Evolutionary conservation across 352 stramenopile species (phyloP).

Genomic region (Globisporangium nagaii): DNA sequence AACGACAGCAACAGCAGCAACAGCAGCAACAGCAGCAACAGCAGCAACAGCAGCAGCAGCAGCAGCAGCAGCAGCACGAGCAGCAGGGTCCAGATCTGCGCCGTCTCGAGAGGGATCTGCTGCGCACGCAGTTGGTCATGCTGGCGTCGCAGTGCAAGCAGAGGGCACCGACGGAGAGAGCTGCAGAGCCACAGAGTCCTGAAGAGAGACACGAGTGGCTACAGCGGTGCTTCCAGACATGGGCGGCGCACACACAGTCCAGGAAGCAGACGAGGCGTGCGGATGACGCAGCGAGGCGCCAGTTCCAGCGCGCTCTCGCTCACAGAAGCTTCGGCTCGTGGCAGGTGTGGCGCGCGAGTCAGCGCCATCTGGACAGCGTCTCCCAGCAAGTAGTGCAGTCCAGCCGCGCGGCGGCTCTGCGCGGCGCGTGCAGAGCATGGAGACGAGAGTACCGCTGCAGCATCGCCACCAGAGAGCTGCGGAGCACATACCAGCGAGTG

Average conservation of each 20-base stretch:
- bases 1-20: not conserved
- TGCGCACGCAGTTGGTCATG: constrained; percentile 5
- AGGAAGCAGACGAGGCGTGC: not conserved
- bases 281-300: not conserved
- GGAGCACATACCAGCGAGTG: not conserved
- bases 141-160: not conserved
- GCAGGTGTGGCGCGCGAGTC: not conserved
- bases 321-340: not conserved
- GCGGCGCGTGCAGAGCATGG: not conserved
- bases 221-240: not conserved
- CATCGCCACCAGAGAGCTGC: not conserved
- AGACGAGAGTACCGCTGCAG: not conserved
- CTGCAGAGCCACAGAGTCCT: not conserved
- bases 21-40: not conserved
- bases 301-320: not conserved
- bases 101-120: not conserved
- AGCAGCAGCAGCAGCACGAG: not conserved
- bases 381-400: not conserved
- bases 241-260: not conserved
- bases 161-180: not conserved
- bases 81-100: not conserved
- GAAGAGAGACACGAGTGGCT: not conserved
- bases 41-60: not conserved
- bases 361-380: not conserved
- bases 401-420: no score